Percentiles rank a stretch among this genome's conserved stretches.
phyloP scores from a whole-genome alignment of 345 rosid genomes.

The Acer yangbiense region DNA sequence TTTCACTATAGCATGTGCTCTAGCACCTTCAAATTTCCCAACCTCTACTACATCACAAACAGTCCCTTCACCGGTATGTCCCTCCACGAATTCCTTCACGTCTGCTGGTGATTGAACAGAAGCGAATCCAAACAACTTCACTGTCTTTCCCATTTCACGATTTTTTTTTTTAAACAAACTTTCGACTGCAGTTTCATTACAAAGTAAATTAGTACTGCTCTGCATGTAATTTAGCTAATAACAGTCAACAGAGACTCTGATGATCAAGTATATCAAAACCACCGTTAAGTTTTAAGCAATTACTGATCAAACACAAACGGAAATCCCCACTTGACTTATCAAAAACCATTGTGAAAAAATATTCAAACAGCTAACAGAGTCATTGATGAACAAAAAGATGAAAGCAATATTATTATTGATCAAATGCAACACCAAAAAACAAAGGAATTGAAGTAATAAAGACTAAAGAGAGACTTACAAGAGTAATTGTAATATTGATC shows the following conservation, averaged over 20 bases:
- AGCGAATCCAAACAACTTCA: no score
- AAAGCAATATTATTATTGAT: not conserved
- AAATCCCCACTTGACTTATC: not conserved
- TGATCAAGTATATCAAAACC: not conserved
- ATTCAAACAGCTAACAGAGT: no score
- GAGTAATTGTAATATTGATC: not conserved
- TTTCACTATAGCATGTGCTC: no score
- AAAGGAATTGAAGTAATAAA: not conserved
- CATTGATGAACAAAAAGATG: not conserved
- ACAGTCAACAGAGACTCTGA: no score
- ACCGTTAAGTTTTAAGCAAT: not conserved
- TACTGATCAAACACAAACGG: not conserved
- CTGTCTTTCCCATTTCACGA: no score
- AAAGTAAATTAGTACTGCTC: not conserved
- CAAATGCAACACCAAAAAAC: not conserved
- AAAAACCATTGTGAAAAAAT: not conserved
- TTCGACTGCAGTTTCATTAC: not conserved
- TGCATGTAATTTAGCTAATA: no score
- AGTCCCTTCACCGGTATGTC: no score
- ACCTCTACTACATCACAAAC: no score
- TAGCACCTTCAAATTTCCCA: no score
- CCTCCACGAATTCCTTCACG: no score
- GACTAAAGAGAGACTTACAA: conserved; percentile 2
- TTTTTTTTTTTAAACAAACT: not conserved
- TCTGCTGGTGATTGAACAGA: no score